Percentiles rank a stretch among this genome's conserved stretches.
Evolutionary conservation across 352 stramenopile species (phyloP).

Genomic region (Thalassiosira hispida): DNA sequence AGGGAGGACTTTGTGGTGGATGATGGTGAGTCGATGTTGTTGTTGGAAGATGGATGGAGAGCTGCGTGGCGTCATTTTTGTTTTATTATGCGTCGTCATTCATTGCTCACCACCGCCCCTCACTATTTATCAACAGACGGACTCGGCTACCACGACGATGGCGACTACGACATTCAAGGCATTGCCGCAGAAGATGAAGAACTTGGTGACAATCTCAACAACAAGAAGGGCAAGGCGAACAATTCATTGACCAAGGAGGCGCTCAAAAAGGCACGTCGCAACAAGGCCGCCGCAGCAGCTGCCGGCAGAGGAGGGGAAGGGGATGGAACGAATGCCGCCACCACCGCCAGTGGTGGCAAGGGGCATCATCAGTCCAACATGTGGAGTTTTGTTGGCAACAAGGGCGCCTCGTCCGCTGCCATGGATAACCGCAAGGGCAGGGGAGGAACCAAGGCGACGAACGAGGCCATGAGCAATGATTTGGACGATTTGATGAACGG

Average conservation of each 20-base stretch:
- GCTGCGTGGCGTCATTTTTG: not conserved
- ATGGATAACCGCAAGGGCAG: not conserved
- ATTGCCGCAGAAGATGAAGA: slow-evolving; percentile 55
- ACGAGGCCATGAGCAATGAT: not conserved
- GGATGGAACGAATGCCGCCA: slow-evolving; percentile 11
- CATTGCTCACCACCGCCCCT: not conserved
- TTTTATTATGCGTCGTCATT: not conserved
- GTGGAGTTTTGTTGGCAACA: slow-evolving; percentile 65
- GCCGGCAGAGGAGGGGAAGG: not conserved
- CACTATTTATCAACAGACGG: slow-evolving; percentile 70
- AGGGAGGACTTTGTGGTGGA: slow-evolving; percentile 89
- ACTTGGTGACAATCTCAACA: slow-evolving; percentile 3
- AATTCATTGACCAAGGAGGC: slow-evolving; percentile 60
- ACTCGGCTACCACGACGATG: slow-evolving; percentile 89
- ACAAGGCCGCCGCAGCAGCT: slow-evolving; percentile 24
- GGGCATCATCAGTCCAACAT: no score
- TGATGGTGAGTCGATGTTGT: slow-evolving; percentile 73
- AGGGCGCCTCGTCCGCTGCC: slow-evolving; percentile 8
- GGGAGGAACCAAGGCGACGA: not conserved
- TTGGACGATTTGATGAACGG: slow-evolving; percentile 64
- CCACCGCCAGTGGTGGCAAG: not conserved
- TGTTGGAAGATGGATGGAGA: not conserved
- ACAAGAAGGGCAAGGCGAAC: slow-evolving; percentile 36
- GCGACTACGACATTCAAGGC: slow-evolving; percentile 84
- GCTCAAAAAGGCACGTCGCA: slow-evolving; percentile 77